phyloP scores from a whole-genome alignment of 345 rosid genomes.

The Geranium rotundifolium region DNA sequence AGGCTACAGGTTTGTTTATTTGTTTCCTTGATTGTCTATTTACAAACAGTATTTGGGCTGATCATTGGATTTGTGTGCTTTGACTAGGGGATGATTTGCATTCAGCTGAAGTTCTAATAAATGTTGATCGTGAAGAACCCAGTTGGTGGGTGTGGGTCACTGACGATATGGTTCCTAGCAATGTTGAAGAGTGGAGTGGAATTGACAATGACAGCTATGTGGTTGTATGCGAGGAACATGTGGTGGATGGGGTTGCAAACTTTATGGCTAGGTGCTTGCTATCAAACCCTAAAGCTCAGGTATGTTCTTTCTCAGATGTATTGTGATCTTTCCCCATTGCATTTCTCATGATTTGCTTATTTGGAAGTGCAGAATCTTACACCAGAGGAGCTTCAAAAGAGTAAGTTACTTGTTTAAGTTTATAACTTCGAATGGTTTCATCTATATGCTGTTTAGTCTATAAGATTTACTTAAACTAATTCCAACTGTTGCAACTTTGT shows the following conservation, averaged over 20 bases:
- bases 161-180: conserved; percentile 72
- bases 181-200: conserved; percentile 62
- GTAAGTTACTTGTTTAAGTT: conserved; percentile 26
- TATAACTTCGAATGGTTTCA: background rate
- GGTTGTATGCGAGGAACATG: conserved; percentile 64
- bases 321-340: background rate
- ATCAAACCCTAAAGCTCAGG: conserved; percentile 75
- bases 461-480: too few relatives aligned
- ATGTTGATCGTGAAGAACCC: conserved; percentile 58
- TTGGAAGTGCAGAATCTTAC: conserved; percentile 52
- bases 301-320: conserved; percentile 8
- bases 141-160: conserved; percentile 99
- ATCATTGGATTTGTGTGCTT: conserved; percentile 1
- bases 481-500: background rate
- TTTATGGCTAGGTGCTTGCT: conserved; percentile 87
- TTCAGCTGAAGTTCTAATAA: conserved; percentile 57
- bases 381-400: conserved; percentile 75
- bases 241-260: conserved; percentile 81
- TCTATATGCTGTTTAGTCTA: background rate
- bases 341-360: conserved; percentile 14
- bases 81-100: conserved; percentile 48
- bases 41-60: background rate
- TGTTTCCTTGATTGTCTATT: background rate
- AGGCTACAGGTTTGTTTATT: conserved; percentile 52
- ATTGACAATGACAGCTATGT: conserved; percentile 74